Evolutionary conservation across 371 early-diverging fungal species (phyloP).

Genomic region (Apophysomyces ossiformis): DNA sequence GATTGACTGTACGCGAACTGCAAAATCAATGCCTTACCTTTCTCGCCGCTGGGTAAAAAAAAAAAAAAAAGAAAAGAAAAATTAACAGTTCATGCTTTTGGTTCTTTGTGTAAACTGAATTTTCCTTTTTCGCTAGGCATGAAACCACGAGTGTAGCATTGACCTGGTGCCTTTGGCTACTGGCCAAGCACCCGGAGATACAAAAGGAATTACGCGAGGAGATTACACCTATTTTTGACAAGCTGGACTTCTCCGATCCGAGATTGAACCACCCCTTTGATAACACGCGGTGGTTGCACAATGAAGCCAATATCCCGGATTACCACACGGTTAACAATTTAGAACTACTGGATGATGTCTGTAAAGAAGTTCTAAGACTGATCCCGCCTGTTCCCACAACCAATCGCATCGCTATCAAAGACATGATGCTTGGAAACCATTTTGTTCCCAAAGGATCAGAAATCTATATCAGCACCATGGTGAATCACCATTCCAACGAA

Average conservation of each 20-base stretch:
- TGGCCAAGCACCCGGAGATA: constrained; percentile 48
- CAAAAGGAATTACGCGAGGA: constrained; percentile 54
- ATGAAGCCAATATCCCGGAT: constrained; percentile 30
- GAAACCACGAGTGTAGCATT: constrained; percentile 60
- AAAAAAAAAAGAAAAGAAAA: constrained; percentile 1
- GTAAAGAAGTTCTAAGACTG: constrained; percentile 57
- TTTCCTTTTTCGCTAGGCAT: constrained; percentile 27
- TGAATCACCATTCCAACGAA: constrained; percentile 49
- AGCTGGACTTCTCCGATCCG: constrained; percentile 1
- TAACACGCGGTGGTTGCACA: background rate
- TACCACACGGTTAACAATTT: constrained; percentile 54
- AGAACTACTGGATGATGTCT: constrained; percentile 53
- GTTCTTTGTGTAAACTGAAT: background rate
- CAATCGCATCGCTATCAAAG: constrained; percentile 44
- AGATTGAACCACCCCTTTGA: background rate
- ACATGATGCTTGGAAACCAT: constrained; percentile 40
- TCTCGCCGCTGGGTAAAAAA: constrained; percentile 44
- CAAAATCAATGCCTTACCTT: constrained; percentile 33
- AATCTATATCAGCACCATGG: constrained; percentile 48
- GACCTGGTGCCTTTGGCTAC: constrained; percentile 61
- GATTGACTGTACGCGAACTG: constrained; percentile 31
- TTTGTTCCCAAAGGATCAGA: constrained; percentile 58
- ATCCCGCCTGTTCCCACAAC: constrained; percentile 59
- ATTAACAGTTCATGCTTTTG: background rate
- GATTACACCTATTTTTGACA: constrained; percentile 24